phyloP scores from a whole-genome alignment of 192 early-diverging fungal genomes.

The Phlyctochytrium arcticum region DNA sequence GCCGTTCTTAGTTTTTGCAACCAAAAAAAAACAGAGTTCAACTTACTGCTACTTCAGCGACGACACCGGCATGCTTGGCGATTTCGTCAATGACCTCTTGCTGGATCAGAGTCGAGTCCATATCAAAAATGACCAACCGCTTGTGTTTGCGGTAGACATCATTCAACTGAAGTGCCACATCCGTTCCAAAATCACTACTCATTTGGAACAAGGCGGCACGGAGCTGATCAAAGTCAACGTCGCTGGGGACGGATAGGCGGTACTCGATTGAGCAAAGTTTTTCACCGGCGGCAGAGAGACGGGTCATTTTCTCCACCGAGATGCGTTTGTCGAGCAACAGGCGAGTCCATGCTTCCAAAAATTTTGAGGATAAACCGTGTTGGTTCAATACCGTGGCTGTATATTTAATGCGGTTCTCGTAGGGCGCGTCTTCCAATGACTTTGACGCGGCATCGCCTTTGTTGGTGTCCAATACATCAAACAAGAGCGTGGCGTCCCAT shows the following conservation, averaged over 20 bases:
- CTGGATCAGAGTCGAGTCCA: slow-evolving; percentile 98
- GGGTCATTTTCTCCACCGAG: slow-evolving; percentile 83
- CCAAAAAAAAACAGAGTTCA: background rate
- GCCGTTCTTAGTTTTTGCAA: too few species aligned
- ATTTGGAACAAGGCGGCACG: slow-evolving; percentile 69
- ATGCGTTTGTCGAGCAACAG: slow-evolving; percentile 72
- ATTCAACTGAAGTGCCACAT: slow-evolving; percentile 80
- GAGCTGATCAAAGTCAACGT: slow-evolving; percentile 62
- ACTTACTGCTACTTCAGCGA: slow-evolving; percentile 81
- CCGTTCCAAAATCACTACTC: slow-evolving; percentile 39
- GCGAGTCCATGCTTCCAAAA: slow-evolving; percentile 77
- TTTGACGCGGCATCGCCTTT: slow-evolving; percentile 27
- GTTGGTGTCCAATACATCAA: slow-evolving; percentile 70
- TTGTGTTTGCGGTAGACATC: slow-evolving; percentile 86
- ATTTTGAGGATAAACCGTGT: slow-evolving; percentile 68
- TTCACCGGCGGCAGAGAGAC: slow-evolving; percentile 61
- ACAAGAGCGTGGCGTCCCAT: slow-evolving; percentile 82
- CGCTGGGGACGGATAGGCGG: slow-evolving; percentile 71
- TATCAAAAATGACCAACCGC: slow-evolving; percentile 96
- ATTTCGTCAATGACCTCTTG: slow-evolving; percentile 99
- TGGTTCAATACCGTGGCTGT: slow-evolving; percentile 85
- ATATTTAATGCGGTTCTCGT: slow-evolving; percentile 77
- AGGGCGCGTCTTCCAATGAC: slow-evolving; percentile 76
- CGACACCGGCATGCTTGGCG: slow-evolving; percentile 85
- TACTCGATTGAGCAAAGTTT: slow-evolving; percentile 76